phyloP scores from a whole-genome alignment of 2,329 filamentous ascomycete species.

The Alternaria novae-zelandiae region DNA sequence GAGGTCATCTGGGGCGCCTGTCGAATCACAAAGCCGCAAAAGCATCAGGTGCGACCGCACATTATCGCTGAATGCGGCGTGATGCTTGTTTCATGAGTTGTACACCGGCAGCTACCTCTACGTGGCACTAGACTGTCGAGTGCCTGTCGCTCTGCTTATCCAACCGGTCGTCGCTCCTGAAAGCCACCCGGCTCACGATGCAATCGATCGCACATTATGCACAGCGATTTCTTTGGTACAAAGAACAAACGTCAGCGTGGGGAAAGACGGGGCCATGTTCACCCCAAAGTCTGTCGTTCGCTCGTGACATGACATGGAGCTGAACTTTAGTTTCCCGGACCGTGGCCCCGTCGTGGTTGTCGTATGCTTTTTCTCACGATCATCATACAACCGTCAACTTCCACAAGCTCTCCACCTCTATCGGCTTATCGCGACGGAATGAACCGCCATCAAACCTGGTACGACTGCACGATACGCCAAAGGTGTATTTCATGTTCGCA shows the following conservation, averaged over 20 bases:
- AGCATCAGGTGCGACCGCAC: slow-evolving; percentile 46
- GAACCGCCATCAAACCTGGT: background rate
- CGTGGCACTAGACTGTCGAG: slow-evolving; percentile 28
- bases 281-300: slow-evolving; percentile 3
- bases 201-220: slow-evolving; percentile 1
- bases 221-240: background rate
- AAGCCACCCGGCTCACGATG: slow-evolving; percentile 19
- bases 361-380: slow-evolving; percentile 26
- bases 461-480: background rate
- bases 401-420: background rate
- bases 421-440: slow-evolving; percentile 1
- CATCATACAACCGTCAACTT: slow-evolving; percentile 32
- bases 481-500: background rate
- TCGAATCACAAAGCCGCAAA: slow-evolving; percentile 45
- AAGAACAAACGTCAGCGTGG: slow-evolving; percentile 1
- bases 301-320: slow-evolving; percentile 22
- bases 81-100: slow-evolving; percentile 50
- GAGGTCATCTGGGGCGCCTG: slow-evolving; percentile 43
- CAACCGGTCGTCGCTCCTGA: slow-evolving; percentile 9
- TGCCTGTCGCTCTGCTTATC: slow-evolving; percentile 13
- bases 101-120: slow-evolving; percentile 41
- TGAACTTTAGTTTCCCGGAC: slow-evolving; percentile 28
- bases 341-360: slow-evolving; percentile 30
- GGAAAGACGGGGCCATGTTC: background rate
- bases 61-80: slow-evolving; percentile 37